Evolutionary conservation across 1,284 basidiomycete genomes (phyloP).

Genomic region (Inonotus obliquus): DNA sequence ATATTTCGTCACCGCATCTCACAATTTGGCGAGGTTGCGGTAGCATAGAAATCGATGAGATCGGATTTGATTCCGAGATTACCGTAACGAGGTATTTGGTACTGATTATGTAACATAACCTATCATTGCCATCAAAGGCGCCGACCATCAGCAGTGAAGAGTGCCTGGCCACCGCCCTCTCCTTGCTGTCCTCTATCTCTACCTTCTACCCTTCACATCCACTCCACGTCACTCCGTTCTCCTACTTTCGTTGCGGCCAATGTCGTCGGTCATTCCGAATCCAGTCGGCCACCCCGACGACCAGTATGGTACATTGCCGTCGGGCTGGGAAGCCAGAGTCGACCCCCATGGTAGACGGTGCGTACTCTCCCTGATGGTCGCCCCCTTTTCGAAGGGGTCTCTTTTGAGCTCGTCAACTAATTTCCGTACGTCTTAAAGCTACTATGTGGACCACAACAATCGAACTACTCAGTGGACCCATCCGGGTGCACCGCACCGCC

Average conservation of each 20-base stretch:
- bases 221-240: not conserved
- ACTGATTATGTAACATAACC: not conserved
- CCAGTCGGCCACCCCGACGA: slow-evolving; percentile 26
- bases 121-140: not conserved
- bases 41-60: no score
- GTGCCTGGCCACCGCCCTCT: not conserved
- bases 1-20: no score
- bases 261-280: not conserved
- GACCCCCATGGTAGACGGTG: slow-evolving; percentile 88
- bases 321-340: slow-evolving; percentile 90
- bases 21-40: no score
- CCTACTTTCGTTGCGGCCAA: not conserved
- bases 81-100: not conserved
- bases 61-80: not conserved
- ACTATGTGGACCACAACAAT: slow-evolving; percentile 87
- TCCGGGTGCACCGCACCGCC: slow-evolving; percentile 34
- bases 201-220: not conserved
- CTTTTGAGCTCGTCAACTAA: not conserved
- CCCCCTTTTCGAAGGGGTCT: not conserved
- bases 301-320: slow-evolving; percentile 76
- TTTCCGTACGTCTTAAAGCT: slow-evolving; percentile 22
- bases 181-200: not conserved
- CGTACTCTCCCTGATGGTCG: slow-evolving; percentile 14
- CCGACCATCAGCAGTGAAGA: not conserved
- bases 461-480: slow-evolving; percentile 94